Conservation (phyloP, 768 basidiomycete species). For the Agrocybe praecox region DNA sequence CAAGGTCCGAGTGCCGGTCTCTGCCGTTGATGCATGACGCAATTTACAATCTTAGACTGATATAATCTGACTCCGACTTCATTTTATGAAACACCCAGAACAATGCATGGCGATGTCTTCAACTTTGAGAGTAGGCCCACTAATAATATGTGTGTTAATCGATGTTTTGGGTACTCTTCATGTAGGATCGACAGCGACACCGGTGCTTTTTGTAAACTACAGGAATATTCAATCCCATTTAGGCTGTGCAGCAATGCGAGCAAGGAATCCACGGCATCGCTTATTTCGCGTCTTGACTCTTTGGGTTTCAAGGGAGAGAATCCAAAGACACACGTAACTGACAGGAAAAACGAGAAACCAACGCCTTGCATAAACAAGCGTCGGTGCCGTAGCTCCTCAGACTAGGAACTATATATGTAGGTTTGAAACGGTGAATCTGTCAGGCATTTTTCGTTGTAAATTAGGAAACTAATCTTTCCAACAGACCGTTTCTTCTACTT, state of each 20-base stretch:
- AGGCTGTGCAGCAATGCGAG: constrained; percentile 71
- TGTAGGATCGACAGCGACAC: constrained; percentile 50
- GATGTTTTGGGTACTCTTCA: constrained; percentile 74
- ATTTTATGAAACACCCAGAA: too few species aligned
- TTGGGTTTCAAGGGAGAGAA: constrained; percentile 52
- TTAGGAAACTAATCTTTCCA: neutral
- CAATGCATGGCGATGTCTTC: too few species aligned
- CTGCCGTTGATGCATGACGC: too few species aligned
- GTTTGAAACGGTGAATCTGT: constrained; percentile 39
- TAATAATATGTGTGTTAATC: constrained; percentile 55
- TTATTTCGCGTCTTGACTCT: constrained; percentile 42
- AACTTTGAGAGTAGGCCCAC: constrained; percentile 27
- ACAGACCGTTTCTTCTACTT: constrained; percentile 59
- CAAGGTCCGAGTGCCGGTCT: too few species aligned
- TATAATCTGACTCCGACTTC: too few species aligned
- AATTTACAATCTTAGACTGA: too few species aligned
- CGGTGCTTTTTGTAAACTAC: constrained; percentile 41
- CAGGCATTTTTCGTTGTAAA: neutral
- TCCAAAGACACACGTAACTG: neutral
- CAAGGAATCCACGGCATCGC: constrained; percentile 54
- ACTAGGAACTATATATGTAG: constrained; percentile 36
- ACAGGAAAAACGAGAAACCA: neutral
- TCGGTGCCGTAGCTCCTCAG: constrained; percentile 59
- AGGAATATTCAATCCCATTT: constrained; percentile 39
- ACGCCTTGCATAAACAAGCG: constrained; percentile 55